Conservation (phyloP, 2,329 filamentous ascomycete species). For the Aspergillus brunneoviolaceus region DNA sequence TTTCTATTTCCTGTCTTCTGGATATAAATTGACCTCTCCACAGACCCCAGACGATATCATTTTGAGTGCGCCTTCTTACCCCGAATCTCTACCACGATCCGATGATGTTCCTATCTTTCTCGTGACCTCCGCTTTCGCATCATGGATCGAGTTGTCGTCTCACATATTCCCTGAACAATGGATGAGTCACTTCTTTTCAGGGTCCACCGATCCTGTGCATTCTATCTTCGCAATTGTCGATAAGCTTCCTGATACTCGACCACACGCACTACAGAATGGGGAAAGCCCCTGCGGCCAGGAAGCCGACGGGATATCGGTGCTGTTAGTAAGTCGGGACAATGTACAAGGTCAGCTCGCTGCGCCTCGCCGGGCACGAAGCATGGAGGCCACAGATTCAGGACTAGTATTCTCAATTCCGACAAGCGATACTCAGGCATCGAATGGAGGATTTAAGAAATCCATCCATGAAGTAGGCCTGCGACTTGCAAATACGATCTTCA, state of each 20-base stretch:
- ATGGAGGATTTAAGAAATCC: background rate
- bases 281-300: constrained; percentile 13
- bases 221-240: constrained; percentile 40
- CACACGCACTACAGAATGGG: background rate
- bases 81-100: constrained; percentile 14
- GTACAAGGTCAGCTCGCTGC: constrained; percentile 32
- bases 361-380: constrained; percentile 29
- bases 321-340: constrained; percentile 26
- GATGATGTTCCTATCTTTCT: constrained; percentile 35
- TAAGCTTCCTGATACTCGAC: constrained; percentile 28
- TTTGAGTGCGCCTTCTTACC: constrained; percentile 24
- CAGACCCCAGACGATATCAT: constrained; percentile 34
- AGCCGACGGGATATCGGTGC: constrained; percentile 37
- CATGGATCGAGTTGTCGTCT: constrained; percentile 35
- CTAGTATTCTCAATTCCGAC: constrained; percentile 31
- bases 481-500: constrained; percentile 44
- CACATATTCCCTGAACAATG: constrained; percentile 32
- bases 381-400: constrained; percentile 33
- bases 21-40: constrained; percentile 8
- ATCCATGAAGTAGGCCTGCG: constrained; percentile 39
- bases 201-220: constrained; percentile 19
- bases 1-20: background rate
- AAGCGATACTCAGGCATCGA: background rate
- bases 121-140: constrained; percentile 39
- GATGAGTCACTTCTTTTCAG: constrained; percentile 28